A percentile compares a stretch with the other conserved stretches of the same genome.
These are phyloP conservation scores for Eucalyptus decipiens DNA, from an alignment of 345 rosid genomes.

Conservation along the genomic window DNA sequence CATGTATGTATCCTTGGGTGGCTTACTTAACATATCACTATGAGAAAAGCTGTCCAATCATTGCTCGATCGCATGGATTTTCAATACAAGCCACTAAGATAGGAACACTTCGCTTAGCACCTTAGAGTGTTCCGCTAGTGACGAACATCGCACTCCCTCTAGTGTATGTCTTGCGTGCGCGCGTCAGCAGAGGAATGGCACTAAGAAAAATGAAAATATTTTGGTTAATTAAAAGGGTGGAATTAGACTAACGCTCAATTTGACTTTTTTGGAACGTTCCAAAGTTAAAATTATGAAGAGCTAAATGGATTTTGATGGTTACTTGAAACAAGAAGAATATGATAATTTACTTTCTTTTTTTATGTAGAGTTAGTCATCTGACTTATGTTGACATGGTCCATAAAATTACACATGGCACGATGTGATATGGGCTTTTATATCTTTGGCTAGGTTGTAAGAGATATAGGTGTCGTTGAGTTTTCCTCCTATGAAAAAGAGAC, in stretches of 20 bases:
- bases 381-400: not conserved
- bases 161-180: not conserved
- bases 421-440: not conserved
- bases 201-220: not conserved
- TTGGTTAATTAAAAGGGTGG: not conserved
- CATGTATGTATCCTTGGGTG: not conserved
- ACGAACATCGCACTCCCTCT: not conserved
- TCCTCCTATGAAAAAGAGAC: not conserved
- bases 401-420: not conserved
- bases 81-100: not conserved
- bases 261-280: not conserved
- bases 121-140: not conserved
- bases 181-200: not conserved
- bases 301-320: not conserved
- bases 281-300: not conserved
- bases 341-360: not conserved
- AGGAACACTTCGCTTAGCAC: not conserved
- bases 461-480: not conserved
- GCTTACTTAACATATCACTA: not conserved
- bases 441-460: not conserved
- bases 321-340: not conserved
- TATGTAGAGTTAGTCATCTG: not conserved
- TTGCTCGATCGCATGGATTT: not conserved
- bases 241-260: not conserved
- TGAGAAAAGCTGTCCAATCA: not conserved